phyloP scores from a whole-genome alignment of 2,329 filamentous ascomycete genomes.

The Aspergillus neoniger region DNA sequence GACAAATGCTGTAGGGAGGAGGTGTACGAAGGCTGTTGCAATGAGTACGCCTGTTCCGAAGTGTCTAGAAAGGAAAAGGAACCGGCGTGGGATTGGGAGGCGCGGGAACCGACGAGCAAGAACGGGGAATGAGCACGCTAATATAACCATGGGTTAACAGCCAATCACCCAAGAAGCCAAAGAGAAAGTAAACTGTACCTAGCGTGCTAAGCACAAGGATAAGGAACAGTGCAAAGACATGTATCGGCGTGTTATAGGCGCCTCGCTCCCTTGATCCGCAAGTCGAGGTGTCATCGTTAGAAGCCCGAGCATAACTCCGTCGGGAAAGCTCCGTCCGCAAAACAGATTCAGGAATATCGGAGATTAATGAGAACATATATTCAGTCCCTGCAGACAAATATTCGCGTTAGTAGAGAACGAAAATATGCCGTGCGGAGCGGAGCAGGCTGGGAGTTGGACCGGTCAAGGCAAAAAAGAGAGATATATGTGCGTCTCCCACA shows the following conservation, averaged over 20 bases:
- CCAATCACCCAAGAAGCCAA: not conserved
- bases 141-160: conserved; percentile 14
- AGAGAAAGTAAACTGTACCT: conserved; percentile 29
- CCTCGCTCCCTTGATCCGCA: conserved; percentile 41
- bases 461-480: not conserved
- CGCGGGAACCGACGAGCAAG: conserved; percentile 61
- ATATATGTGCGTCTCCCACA: not conserved
- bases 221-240: conserved; percentile 68
- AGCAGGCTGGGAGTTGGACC: not conserved
- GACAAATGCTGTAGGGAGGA: conserved; percentile 64
- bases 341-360: conserved; percentile 35
- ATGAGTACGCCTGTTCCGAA: conserved; percentile 61
- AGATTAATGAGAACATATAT: conserved; percentile 26
- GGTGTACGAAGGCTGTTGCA: conserved; percentile 59
- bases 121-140: conserved; percentile 64
- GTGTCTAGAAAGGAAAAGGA: conserved; percentile 62
- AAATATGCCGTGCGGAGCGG: not conserved
- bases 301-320: conserved; percentile 23
- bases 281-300: conserved; percentile 25
- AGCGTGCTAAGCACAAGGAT: conserved; percentile 59
- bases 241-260: conserved; percentile 65
- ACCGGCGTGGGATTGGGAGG: conserved; percentile 60
- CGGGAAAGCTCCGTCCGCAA: conserved; percentile 37
- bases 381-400: conserved; percentile 20
- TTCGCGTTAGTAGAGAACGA: not conserved